These are phyloP conservation scores for Chlorella variabilis DNA, from an alignment of 163 green algal genomes.

Conservation along the genomic window DNA sequence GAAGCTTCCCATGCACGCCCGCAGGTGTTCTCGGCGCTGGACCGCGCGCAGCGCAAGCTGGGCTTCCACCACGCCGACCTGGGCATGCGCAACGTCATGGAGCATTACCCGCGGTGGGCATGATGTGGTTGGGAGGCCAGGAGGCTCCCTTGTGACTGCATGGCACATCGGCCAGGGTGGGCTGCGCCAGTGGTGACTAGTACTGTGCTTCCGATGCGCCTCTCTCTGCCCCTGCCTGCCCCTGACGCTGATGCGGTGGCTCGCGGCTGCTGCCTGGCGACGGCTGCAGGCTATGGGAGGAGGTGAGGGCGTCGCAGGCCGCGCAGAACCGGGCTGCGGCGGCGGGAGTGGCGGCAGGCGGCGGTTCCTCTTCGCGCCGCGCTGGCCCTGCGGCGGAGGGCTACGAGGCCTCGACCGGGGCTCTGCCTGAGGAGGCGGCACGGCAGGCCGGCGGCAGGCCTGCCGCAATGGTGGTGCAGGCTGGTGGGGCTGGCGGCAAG, in stretches of 20 bases:
- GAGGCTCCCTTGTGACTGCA: background rate
- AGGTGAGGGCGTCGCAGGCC: background rate
- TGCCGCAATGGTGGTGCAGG: background rate
- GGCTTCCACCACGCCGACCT: constrained; percentile 66
- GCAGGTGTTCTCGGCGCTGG: constrained; percentile 55
- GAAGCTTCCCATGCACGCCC: no score
- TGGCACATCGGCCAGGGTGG: background rate
- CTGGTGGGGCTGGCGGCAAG: background rate
- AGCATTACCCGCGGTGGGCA: constrained; percentile 39
- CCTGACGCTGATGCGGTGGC: no score
- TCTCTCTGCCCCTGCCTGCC: no score
- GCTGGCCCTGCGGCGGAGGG: background rate
- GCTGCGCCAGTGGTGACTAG: no score
- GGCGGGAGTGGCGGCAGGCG: background rate
- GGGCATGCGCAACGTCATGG: constrained; percentile 66
- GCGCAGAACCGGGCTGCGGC: background rate
- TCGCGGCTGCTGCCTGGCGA: no score
- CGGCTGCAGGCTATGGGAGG: constrained; percentile 24
- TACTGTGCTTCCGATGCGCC: no score
- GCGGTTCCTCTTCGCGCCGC: background rate
- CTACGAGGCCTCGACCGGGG: background rate
- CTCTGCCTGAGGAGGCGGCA: background rate
- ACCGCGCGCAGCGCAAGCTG: constrained; percentile 50
- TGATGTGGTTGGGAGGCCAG: no score
- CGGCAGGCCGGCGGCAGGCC: background rate